A percentile compares a stretch with the other conserved stretches of the same genome.
These are phyloP conservation scores for Phylloporus rhodoxanthus DNA, from an alignment of 768 basidiomycete genomes.

Conservation along the genomic window DNA sequence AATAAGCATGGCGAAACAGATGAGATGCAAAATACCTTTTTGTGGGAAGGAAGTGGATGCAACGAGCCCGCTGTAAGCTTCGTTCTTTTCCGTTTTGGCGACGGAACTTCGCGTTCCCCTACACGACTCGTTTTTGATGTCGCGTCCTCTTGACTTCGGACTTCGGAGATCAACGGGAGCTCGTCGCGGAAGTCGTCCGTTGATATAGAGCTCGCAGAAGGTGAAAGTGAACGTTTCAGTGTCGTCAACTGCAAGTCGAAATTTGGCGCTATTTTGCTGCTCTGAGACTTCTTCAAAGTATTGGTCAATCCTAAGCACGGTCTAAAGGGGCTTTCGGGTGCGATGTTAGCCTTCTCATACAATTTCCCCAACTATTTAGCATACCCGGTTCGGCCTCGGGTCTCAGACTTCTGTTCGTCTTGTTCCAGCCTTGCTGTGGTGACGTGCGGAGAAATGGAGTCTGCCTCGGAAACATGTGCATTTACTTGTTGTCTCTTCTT, in stretches of 20 bases:
- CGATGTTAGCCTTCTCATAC: slow-evolving; percentile 40
- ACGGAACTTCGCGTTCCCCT: slow-evolving; percentile 20
- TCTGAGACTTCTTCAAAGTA: slow-evolving; percentile 1
- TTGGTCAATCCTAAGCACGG: slow-evolving; percentile 42
- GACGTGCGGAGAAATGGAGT: neutral
- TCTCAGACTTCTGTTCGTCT: slow-evolving; percentile 1
- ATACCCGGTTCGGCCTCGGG: slow-evolving; percentile 21
- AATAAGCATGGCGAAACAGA: slow-evolving; percentile 9
- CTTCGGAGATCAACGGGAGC: slow-evolving; percentile 28
- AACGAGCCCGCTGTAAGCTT: neutral
- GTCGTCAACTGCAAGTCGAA: slow-evolving; percentile 47
- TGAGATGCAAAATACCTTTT: slow-evolving; percentile 14
- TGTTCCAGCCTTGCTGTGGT: slow-evolving; percentile 1
- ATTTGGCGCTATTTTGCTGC: slow-evolving; percentile 32
- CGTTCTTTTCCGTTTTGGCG: slow-evolving; percentile 17
- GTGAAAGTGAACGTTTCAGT: slow-evolving; percentile 20
- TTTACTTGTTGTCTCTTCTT: slow-evolving; percentile 28
- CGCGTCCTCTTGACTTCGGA: slow-evolving; percentile 30
- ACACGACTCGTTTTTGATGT: slow-evolving; percentile 29
- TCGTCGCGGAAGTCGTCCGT: slow-evolving; percentile 33
- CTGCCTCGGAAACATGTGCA: slow-evolving; percentile 14
- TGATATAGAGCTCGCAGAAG: slow-evolving; percentile 11
- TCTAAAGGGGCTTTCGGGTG: slow-evolving; percentile 32
- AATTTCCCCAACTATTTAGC: slow-evolving; percentile 33
- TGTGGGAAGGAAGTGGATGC: neutral